phyloP scores from a whole-genome alignment of 108 stramenopile species.

The Aureococcus anophagefferens region DNA sequence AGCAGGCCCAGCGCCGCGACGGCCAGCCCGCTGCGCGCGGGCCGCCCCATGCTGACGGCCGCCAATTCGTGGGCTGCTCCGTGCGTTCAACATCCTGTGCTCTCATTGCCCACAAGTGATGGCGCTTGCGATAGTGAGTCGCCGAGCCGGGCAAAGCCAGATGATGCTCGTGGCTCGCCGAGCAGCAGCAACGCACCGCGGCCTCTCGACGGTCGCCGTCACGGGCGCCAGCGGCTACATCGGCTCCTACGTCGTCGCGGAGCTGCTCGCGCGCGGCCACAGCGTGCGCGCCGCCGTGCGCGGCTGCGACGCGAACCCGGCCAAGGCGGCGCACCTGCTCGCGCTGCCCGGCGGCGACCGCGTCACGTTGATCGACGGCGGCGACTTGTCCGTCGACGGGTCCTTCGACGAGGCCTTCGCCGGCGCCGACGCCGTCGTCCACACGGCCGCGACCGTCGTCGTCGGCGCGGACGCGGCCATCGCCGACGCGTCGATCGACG shows the following conservation, averaged over 20 bases:
- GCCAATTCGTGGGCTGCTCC: too few relatives aligned
- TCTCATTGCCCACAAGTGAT: too few relatives aligned
- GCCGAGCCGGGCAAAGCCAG: too few relatives aligned
- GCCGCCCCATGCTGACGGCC: too few relatives aligned
- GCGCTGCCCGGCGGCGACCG: background rate
- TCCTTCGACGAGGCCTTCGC: conserved; percentile 1
- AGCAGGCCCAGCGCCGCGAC: too few relatives aligned
- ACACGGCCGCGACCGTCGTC: conserved; percentile 10
- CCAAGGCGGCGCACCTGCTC: background rate
- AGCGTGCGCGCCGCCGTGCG: background rate
- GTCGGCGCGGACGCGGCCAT: conserved; percentile 4
- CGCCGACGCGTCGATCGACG: conserved; percentile 3
- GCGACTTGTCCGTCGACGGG: conserved; percentile 1
- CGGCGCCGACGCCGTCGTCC: conserved; percentile 10
- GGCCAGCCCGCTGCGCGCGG: too few relatives aligned
- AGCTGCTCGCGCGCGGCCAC: conserved; percentile 4
- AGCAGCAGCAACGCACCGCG: too few relatives aligned
- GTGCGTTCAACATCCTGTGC: too few relatives aligned
- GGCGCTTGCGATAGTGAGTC: too few relatives aligned
- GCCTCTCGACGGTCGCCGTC: conserved; percentile 1
- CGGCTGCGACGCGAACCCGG: background rate
- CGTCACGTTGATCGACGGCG: conserved; percentile 10
- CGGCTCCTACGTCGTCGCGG: conserved; percentile 6
- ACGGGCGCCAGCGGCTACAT: conserved; percentile 9
- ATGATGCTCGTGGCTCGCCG: too few relatives aligned